These are phyloP conservation scores for Diaporthe sp. DNA, from an alignment of 2,329 filamentous ascomycete genomes.

Conservation along the genomic window DNA sequence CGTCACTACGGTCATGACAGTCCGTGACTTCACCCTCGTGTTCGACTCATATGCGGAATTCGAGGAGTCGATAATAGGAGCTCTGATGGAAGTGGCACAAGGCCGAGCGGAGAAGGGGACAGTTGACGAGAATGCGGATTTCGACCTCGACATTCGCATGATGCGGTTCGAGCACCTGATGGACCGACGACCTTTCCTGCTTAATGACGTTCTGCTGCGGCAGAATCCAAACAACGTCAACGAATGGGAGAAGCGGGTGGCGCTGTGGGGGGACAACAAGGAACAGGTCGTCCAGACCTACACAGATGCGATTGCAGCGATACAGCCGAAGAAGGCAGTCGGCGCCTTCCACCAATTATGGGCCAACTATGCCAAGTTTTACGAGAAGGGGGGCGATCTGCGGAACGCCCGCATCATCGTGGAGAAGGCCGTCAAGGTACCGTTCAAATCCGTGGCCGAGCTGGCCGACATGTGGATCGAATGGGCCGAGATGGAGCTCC, in stretches of 20 bases:
- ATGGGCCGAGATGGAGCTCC: constrained; percentile 98
- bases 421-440: constrained; percentile 98
- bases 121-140: constrained; percentile 86
- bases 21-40: constrained; percentile 95
- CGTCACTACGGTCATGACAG: constrained; percentile 98
- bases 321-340: constrained; percentile 93
- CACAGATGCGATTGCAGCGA: constrained; percentile 91
- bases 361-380: constrained; percentile 97
- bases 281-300: constrained; percentile 94
- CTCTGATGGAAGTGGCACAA: constrained; percentile 90
- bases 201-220: constrained; percentile 94
- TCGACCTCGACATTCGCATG: constrained; percentile 96
- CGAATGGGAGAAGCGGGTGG: constrained; percentile 98
- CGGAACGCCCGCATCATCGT: constrained; percentile 91
- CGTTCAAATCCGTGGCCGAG: constrained; percentile 97
- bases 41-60: constrained; percentile 98
- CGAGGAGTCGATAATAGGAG: constrained; percentile 94
- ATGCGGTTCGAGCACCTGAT: constrained; percentile 98
- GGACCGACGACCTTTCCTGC: constrained; percentile 94
- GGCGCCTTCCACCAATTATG: constrained; percentile 96
- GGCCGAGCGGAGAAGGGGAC: constrained; percentile 82
- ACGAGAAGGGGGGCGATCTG: constrained; percentile 88
- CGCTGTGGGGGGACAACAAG: constrained; percentile 94
- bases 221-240: constrained; percentile 97
- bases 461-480: constrained; percentile 99